Conservation (phyloP, 2,329 filamentous ascomycete genomes). For the Hypoxylon sp. region DNA sequence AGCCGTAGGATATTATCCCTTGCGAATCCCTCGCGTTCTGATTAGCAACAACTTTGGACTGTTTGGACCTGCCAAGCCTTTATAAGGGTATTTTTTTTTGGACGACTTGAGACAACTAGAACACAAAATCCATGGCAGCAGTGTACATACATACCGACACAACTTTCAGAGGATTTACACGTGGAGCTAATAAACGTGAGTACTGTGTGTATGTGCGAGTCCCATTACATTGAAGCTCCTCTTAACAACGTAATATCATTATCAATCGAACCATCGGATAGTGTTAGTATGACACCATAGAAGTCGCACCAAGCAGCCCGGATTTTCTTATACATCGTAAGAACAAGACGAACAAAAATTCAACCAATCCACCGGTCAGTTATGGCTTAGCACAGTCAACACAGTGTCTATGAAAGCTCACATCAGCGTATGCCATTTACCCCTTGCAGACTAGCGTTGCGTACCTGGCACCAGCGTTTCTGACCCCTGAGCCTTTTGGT, state of each 20-base stretch:
- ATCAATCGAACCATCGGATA: constrained; percentile 21
- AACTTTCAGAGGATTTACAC: constrained; percentile 16
- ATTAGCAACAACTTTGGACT: constrained; percentile 20
- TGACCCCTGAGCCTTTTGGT: constrained; percentile 42
- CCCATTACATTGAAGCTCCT: constrained; percentile 16
- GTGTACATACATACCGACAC: constrained; percentile 23
- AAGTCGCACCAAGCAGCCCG: constrained; percentile 23
- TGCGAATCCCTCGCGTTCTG: constrained; percentile 39
- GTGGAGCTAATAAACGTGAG: constrained; percentile 7
- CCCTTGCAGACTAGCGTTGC: constrained; percentile 41
- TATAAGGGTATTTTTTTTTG: constrained; percentile 20
- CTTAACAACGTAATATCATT: constrained; percentile 12
- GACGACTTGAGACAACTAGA: constrained; percentile 37
- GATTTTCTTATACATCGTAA: constrained; percentile 1
- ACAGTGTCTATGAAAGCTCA: constrained; percentile 23
- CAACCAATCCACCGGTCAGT: constrained; percentile 15
- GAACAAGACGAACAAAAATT: constrained; percentile 13
- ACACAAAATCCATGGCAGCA: constrained; percentile 17
- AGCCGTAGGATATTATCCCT: constrained; percentile 27
- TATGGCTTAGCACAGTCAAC: constrained; percentile 28
- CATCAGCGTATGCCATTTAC: constrained; percentile 34
- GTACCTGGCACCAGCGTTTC: constrained; percentile 31
- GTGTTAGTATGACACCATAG: constrained; percentile 16
- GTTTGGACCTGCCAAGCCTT: constrained; percentile 33
- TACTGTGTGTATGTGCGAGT: constrained; percentile 5